Evolutionary conservation across 2,329 filamentous ascomycete genomes (phyloP).

Genomic region (Pseudogymnoascus sp.): DNA sequence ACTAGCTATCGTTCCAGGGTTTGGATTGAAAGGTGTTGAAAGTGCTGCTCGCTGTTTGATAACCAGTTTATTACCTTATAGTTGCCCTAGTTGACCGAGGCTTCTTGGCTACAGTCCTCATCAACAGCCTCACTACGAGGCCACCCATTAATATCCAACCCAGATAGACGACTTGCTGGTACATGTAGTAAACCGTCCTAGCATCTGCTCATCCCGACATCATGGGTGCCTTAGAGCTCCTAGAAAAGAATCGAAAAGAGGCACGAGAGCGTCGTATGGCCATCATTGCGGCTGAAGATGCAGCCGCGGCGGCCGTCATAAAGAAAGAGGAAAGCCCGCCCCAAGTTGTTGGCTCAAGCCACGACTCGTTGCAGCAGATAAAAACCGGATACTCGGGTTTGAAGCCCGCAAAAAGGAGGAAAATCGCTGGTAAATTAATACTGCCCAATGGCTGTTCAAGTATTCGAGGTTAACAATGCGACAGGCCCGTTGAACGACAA

Average conservation of each 20-base stretch:
- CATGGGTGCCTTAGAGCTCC: background rate
- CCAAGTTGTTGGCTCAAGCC: background rate
- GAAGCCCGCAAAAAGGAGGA: background rate
- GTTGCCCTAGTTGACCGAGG: background rate
- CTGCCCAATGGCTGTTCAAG: background rate
- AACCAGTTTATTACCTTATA: background rate
- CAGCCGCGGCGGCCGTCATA: background rate
- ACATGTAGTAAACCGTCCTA: background rate
- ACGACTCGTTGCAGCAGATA: background rate
- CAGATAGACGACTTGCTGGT: background rate
- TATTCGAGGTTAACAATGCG: background rate
- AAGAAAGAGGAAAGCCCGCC: background rate
- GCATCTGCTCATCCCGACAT: background rate
- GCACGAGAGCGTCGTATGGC: slow-evolving; percentile 1
- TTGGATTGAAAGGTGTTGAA: background rate
- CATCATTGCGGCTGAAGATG: background rate
- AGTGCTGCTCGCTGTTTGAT: background rate
- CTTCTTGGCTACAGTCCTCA: background rate
- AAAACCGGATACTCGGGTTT: background rate
- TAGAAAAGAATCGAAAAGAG: background rate
- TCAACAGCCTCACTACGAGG: slow-evolving; percentile 2
- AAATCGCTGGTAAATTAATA: background rate
- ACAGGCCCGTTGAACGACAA: background rate
- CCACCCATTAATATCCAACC: background rate
- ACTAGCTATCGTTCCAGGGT: background rate